phyloP scores from a whole-genome alignment of 495 filamentous ascomycete species.

The Hypoxylon rickii region DNA sequence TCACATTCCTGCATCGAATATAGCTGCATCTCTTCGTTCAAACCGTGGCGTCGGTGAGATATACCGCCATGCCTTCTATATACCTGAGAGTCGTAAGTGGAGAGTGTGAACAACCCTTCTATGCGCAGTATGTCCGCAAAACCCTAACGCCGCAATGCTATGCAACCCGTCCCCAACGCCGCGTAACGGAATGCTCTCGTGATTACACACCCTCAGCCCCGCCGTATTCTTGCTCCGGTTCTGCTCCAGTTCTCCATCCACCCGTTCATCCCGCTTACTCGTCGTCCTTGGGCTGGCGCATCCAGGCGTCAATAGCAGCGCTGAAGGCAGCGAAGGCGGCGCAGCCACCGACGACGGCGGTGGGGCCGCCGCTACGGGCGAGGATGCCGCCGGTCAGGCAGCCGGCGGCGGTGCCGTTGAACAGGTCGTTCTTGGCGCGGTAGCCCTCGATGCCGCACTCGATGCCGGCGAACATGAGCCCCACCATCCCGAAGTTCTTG shows the following conservation, averaged over 20 bases:
- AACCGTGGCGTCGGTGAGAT: too few species aligned
- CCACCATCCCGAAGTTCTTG: conserved; percentile 93
- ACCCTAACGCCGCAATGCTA: conserved; percentile 27
- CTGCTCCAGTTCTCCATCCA: neutral
- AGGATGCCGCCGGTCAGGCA: conserved; percentile 91
- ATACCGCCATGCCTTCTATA: conserved; percentile 8
- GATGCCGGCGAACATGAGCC: conserved; percentile 86
- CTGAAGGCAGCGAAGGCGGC: conserved; percentile 95
- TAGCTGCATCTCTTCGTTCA: too few species aligned
- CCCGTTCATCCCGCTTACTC: conserved; percentile 40
- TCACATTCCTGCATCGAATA: too few species aligned
- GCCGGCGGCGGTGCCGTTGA: conserved; percentile 84
- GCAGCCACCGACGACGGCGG: conserved; percentile 87
- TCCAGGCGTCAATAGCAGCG: conserved; percentile 90
- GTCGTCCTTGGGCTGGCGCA: conserved; percentile 68
- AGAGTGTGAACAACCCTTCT: conserved; percentile 20
- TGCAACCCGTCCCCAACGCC: conserved; percentile 26
- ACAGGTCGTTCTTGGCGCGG: conserved; percentile 90
- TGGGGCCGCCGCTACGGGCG: conserved; percentile 82
- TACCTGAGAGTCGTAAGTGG: conserved; percentile 19
- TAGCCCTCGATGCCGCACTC: conserved; percentile 95
- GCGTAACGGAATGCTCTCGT: neutral
- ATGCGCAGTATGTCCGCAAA: conserved; percentile 7
- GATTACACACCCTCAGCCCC: too few species aligned
- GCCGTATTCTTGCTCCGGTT: neutral